Conservation (phyloP, 2,329 filamentous ascomycete species). For the Calonectria pseudoturangicola region DNA sequence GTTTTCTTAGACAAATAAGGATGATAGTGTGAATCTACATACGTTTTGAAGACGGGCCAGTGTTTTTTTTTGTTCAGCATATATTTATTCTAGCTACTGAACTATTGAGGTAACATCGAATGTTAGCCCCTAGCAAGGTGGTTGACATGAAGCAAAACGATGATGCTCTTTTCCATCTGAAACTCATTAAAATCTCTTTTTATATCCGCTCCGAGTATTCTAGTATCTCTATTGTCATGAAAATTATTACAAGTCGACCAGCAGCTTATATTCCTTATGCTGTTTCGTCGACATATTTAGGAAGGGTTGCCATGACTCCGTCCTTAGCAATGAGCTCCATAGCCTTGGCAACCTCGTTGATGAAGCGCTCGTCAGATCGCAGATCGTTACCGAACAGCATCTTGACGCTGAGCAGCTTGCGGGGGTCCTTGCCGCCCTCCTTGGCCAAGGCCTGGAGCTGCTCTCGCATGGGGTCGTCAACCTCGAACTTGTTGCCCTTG, state of each 20-base stretch:
- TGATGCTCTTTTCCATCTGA: background rate
- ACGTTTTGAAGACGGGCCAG: no score
- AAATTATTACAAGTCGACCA: constrained; percentile 27
- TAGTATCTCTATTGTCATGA: constrained; percentile 21
- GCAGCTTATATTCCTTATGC: constrained; percentile 19
- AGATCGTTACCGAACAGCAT: constrained; percentile 71
- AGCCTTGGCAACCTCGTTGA: constrained; percentile 66
- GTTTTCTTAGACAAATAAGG: no score
- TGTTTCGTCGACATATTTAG: constrained; percentile 65
- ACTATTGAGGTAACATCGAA: no score
- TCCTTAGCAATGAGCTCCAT: constrained; percentile 68
- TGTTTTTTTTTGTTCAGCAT: no score
- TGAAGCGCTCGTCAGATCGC: constrained; percentile 67
- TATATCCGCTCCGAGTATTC: constrained; percentile 3
- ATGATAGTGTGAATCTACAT: no score
- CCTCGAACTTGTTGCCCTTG: constrained; percentile 62
- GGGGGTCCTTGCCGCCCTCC: constrained; percentile 64
- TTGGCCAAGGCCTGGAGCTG: constrained; percentile 67
- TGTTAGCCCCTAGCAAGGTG: no score
- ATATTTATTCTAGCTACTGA: no score
- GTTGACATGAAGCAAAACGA: no score
- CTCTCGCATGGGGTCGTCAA: constrained; percentile 70
- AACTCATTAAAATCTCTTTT: constrained; percentile 1
- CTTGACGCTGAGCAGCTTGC: constrained; percentile 65
- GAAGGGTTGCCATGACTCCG: constrained; percentile 68